Evolutionary conservation across 768 basidiomycete genomes (phyloP).

Genomic region (Termitomyces sp.): DNA sequence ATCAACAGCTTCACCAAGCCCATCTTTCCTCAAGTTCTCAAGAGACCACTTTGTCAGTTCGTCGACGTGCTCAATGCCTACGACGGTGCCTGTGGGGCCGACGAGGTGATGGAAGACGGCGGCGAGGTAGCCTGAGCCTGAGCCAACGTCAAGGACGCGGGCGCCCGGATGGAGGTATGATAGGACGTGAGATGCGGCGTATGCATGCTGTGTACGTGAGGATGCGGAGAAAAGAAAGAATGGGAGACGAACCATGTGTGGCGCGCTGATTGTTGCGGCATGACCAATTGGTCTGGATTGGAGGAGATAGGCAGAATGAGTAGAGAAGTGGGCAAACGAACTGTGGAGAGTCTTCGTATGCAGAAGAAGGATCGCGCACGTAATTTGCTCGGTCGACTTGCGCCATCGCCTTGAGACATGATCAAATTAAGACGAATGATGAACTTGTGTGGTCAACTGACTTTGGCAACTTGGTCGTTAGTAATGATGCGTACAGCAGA

Average conservation of each 20-base stretch:
- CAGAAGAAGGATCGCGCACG: conserved; percentile 44
- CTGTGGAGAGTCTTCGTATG: conserved; percentile 82
- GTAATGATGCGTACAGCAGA: conserved; percentile 47
- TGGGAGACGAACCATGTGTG: conserved; percentile 76
- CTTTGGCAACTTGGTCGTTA: conserved; percentile 53
- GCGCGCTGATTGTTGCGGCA: conserved; percentile 92
- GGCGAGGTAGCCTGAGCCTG: conserved; percentile 83
- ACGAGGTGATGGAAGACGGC: conserved; percentile 81
- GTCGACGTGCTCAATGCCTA: conserved; percentile 90
- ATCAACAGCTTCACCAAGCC: conserved; percentile 52
- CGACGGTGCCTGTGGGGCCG: conserved; percentile 52
- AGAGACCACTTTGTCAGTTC: conserved; percentile 72
- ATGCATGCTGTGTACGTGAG: conserved; percentile 61
- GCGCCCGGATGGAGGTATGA: conserved; percentile 68
- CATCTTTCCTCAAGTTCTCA: conserved; percentile 65
- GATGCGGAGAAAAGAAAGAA: neutral
- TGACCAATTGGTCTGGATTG: conserved; percentile 63
- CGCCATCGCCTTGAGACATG: conserved; percentile 55
- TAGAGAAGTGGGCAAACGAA: conserved; percentile 27
- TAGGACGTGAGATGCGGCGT: conserved; percentile 77
- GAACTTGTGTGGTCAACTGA: conserved; percentile 20
- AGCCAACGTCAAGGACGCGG: conserved; percentile 85
- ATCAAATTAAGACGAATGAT: neutral
- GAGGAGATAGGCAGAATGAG: no score
- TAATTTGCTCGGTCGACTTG: conserved; percentile 70